These are phyloP conservation scores for Ogataea paraovalis DNA, from an alignment of 805 yeast genomes.

Conservation along the genomic window DNA sequence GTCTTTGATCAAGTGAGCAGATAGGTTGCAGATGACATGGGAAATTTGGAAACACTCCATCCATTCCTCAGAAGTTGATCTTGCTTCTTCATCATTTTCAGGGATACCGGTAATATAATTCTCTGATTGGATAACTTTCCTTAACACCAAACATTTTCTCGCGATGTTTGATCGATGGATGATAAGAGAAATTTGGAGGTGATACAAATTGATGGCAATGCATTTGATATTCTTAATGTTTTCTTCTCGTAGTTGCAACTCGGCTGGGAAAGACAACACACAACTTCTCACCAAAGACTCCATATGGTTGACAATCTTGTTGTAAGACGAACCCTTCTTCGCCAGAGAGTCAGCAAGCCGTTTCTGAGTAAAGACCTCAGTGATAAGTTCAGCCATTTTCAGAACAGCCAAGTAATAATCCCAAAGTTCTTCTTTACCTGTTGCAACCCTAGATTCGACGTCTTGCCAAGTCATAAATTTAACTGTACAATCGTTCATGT, in stretches of 20 bases:
- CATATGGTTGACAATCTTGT: conserved; percentile 1
- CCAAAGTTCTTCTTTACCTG: neutral
- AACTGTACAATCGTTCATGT: conserved; percentile 1
- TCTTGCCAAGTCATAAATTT: neutral
- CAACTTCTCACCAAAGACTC: conserved; percentile 2
- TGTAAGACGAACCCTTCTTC: neutral
- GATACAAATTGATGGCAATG: neutral
- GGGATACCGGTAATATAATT: neutral
- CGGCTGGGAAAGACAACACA: conserved; percentile 1
- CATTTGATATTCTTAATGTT: neutral
- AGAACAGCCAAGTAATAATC: conserved; percentile 1
- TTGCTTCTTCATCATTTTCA: neutral
- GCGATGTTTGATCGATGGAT: neutral
- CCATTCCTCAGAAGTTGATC: neutral
- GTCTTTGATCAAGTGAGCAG: neutral
- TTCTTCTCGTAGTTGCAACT: neutral
- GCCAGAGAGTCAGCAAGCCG: neutral
- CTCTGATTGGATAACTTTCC: neutral
- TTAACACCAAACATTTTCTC: neutral
- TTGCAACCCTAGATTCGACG: neutral
- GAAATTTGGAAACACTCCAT: neutral
- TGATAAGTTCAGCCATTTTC: conserved; percentile 2
- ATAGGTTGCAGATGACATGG: neutral
- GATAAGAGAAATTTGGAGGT: neutral
- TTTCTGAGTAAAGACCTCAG: conserved; percentile 3